Conservation (phyloP, 169 alveolate genomes). For the Nephromyces sp. region DNA sequence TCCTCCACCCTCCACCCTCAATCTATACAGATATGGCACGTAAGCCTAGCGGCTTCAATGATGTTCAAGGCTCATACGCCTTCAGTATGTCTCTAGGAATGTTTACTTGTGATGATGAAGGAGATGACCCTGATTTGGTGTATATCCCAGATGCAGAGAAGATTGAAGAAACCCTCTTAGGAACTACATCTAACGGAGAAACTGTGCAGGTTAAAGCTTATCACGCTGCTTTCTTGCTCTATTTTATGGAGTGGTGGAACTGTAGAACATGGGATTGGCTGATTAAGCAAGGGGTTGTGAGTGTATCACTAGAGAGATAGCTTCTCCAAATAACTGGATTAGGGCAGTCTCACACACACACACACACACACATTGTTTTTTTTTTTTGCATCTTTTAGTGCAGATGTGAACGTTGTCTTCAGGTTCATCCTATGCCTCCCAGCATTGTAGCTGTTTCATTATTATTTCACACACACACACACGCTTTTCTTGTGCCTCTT, state of each 20-base stretch:
- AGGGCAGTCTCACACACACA: not conserved
- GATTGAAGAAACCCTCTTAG: conserved; percentile 7
- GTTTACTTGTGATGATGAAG: conserved; percentile 6
- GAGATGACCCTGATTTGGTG: conserved; percentile 6
- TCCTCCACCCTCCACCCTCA: too few species aligned
- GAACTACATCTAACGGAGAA: not conserved
- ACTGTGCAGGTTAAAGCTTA: not conserved
- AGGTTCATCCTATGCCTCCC: too few species aligned
- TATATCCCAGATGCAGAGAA: conserved; percentile 18
- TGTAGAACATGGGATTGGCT: too few species aligned
- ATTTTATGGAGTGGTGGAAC: not conserved
- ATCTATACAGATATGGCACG: too few species aligned
- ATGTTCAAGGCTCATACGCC: conserved; percentile 3
- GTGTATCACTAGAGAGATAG: not conserved
- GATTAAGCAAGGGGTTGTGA: too few species aligned
- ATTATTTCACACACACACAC: too few species aligned
- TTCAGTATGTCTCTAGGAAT: conserved; percentile 13
- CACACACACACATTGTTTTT: too few species aligned
- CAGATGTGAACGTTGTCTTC: too few species aligned
- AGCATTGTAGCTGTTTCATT: too few species aligned
- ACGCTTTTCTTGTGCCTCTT: too few species aligned
- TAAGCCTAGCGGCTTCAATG: too few species aligned
- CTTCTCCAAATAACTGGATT: not conserved
- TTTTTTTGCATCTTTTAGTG: too few species aligned
- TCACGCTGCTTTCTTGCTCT: not conserved